Evolutionary conservation across 1,284 basidiomycete species (phyloP).

Genomic region (Chondrostereum purpureum): DNA sequence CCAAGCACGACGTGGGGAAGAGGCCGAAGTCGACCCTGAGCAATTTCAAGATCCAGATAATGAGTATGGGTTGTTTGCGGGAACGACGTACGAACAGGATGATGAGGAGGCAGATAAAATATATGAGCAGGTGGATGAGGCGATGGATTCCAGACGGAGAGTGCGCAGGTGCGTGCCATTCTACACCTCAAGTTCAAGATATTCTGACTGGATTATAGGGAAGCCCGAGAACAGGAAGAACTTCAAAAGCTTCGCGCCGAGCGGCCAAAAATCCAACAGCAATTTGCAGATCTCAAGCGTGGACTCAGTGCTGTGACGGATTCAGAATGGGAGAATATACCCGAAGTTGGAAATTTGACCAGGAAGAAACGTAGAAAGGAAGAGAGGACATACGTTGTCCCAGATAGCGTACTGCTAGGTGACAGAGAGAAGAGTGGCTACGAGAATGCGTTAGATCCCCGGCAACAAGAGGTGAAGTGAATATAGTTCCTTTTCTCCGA

Average conservation of each 20-base stretch:
- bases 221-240: constrained; percentile 70
- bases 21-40: constrained; percentile 80
- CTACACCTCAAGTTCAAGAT: constrained; percentile 24
- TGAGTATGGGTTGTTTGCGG: constrained; percentile 93
- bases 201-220: constrained; percentile 39
- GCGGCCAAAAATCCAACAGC: constrained; percentile 84
- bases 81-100: constrained; percentile 93
- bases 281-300: constrained; percentile 94
- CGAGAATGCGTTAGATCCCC: constrained; percentile 65
- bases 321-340: constrained; percentile 90
- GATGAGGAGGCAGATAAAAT: constrained; percentile 97
- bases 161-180: constrained; percentile 61
- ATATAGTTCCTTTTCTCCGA: neutral
- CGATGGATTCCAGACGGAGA: constrained; percentile 84
- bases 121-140: constrained; percentile 84
- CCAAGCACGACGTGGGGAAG: constrained; percentile 79
- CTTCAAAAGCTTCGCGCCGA: constrained; percentile 69
- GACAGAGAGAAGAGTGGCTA: constrained; percentile 72
- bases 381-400: constrained; percentile 82
- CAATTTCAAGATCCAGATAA: constrained; percentile 97
- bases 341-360: constrained; percentile 94
- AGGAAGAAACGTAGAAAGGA: constrained; percentile 87
- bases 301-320: constrained; percentile 84
- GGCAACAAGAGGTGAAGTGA: constrained; percentile 58
- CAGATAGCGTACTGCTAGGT: constrained; percentile 87